phyloP scores from a whole-genome alignment of 2,329 filamentous ascomycete genomes.

The Monilinia fructicola region DNA sequence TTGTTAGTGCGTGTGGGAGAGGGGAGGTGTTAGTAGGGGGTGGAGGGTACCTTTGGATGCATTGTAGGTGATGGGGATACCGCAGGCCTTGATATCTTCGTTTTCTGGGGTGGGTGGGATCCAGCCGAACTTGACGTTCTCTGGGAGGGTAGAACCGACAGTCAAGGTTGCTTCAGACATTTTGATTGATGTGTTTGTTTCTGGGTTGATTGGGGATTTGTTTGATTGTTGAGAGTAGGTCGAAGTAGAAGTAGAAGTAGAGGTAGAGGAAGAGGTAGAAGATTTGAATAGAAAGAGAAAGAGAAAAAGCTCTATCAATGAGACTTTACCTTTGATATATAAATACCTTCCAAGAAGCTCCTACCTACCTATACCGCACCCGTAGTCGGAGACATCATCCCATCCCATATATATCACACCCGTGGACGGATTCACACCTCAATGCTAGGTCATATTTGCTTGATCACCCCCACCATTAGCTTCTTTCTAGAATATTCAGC shows the following conservation, averaged over 20 bases:
- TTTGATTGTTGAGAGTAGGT: background rate
- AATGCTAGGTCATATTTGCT: no score
- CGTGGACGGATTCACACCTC: slow-evolving; percentile 4
- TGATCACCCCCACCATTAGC: slow-evolving; percentile 11
- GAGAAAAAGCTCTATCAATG: background rate
- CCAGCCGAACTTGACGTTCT: slow-evolving; percentile 79
- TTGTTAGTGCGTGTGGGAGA: background rate
- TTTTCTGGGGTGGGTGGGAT: slow-evolving; percentile 72
- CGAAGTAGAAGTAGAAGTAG: background rate
- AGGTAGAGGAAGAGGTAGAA: background rate
- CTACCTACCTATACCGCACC: slow-evolving; percentile 13
- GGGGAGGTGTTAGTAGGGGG: background rate
- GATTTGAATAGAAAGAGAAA: background rate
- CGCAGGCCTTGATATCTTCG: slow-evolving; percentile 70
- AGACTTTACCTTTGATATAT: background rate
- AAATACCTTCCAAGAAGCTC: background rate
- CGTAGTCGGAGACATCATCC: slow-evolving; percentile 8
- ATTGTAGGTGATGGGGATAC: slow-evolving; percentile 73
- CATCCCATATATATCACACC: slow-evolving; percentile 4
- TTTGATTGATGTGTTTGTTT: slow-evolving; percentile 14
- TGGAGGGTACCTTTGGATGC: slow-evolving; percentile 64
- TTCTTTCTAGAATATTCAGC: background rate
- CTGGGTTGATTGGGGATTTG: background rate
- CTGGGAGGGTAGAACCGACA: slow-evolving; percentile 79
- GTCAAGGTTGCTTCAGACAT: slow-evolving; percentile 43